These are phyloP conservation scores for Pyrenophora teres DNA, from an alignment of 2,329 filamentous ascomycete genomes.

Conservation along the genomic window DNA sequence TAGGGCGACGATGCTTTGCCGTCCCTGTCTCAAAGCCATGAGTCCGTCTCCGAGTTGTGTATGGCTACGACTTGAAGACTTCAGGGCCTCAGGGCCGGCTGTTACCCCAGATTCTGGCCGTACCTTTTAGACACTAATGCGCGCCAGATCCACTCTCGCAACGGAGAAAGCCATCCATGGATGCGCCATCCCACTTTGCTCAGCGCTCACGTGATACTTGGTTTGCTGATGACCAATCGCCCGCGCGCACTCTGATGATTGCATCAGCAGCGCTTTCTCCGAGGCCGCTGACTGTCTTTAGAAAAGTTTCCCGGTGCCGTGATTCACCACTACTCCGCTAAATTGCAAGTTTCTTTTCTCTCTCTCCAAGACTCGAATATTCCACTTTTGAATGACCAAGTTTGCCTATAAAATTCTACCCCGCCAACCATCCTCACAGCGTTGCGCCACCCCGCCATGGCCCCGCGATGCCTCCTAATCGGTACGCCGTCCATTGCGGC, in stretches of 20 bases:
- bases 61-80: background rate
- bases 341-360: too few species aligned
- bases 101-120: slow-evolving; percentile 16
- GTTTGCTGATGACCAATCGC: slow-evolving; percentile 14
- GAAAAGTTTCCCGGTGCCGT: slow-evolving; percentile 30
- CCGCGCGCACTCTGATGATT: slow-evolving; percentile 8
- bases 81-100: background rate
- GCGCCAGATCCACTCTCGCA: slow-evolving; percentile 1
- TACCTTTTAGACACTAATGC: slow-evolving; percentile 11
- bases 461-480: slow-evolving; percentile 74
- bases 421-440: slow-evolving; percentile 2
- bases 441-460: slow-evolving; percentile 33
- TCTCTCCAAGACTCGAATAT: too few species aligned
- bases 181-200: background rate
- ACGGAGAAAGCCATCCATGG: background rate
- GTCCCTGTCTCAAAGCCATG: too few species aligned
- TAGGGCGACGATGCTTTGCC: too few species aligned
- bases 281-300: slow-evolving; percentile 31
- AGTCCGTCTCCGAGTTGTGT: too few species aligned
- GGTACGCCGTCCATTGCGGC: slow-evolving; percentile 88
- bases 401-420: background rate
- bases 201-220: too few species aligned
- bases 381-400: too few species aligned
- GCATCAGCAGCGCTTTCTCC: slow-evolving; percentile 26
- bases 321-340: too few species aligned